These are phyloP conservation scores for Tritrichomonas musculus DNA, from an alignment of 208 protist genomes.

Conservation along the genomic window DNA sequence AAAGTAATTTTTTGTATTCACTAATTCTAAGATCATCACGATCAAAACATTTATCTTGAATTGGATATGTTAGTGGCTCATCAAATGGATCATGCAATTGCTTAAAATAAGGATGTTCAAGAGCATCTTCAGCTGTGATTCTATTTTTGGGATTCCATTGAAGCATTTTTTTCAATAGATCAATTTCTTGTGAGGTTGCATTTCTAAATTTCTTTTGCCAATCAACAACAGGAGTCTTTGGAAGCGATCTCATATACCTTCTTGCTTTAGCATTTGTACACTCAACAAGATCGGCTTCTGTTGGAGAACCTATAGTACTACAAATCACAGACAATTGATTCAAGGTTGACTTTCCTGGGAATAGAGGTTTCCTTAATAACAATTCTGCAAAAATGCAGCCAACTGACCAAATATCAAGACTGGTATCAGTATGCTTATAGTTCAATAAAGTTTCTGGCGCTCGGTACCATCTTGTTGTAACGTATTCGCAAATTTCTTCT, in stretches of 20 bases:
- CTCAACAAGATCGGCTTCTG: not conserved
- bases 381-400: constrained; percentile 92
- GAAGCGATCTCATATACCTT: not conserved
- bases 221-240: not conserved
- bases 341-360: constrained; percentile 63
- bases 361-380: constrained; percentile 68
- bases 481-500: constrained; percentile 45
- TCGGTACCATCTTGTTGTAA: constrained; percentile 82
- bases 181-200: not conserved
- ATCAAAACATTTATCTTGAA: not conserved
- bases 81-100: not conserved
- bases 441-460: constrained; percentile 90
- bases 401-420: constrained; percentile 89
- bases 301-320: constrained; percentile 56
- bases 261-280: not conserved
- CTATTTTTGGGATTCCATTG: not conserved
- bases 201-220: not conserved
- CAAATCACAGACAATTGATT: constrained; percentile 63
- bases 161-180: not conserved
- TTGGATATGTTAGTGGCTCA: not conserved
- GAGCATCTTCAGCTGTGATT: not conserved
- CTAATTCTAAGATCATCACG: not conserved
- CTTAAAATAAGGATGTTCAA: not conserved
- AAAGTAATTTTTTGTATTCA: not conserved
- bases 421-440: constrained; percentile 72